Evolutionary conservation across 768 basidiomycete genomes (phyloP).

Genomic region (Podaxis sp.): DNA sequence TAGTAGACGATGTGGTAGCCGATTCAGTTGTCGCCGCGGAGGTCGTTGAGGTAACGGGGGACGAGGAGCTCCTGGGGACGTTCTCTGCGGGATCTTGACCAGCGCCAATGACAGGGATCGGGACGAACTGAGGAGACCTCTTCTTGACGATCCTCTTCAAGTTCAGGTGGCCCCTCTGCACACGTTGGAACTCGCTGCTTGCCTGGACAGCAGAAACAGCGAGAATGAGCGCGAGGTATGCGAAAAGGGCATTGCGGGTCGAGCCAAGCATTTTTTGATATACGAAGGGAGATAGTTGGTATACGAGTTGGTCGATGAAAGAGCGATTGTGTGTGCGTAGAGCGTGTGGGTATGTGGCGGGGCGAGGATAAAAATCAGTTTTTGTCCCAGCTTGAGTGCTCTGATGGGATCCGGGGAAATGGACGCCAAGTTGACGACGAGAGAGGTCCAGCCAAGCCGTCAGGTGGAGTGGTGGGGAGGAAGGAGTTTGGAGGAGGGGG

Average conservation of each 20-base stretch:
- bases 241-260: constrained; percentile 48
- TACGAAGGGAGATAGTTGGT: background rate
- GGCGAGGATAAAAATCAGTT: background rate
- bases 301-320: constrained; percentile 14
- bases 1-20: background rate
- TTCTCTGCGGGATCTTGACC: constrained; percentile 20
- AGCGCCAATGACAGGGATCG: constrained; percentile 29
- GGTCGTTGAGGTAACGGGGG: constrained; percentile 15
- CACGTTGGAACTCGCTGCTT: constrained; percentile 31
- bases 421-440: background rate
- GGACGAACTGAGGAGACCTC: constrained; percentile 19
- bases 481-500: constrained; percentile 14
- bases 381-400: background rate
- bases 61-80: constrained; percentile 13
- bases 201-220: constrained; percentile 43
- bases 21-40: constrained; percentile 5
- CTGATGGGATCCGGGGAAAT: background rate
- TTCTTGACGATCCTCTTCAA: constrained; percentile 69
- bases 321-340: constrained; percentile 37
- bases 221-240: constrained; percentile 52
- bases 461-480: constrained; percentile 8
- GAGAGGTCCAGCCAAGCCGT: constrained; percentile 7
- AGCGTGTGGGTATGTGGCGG: constrained; percentile 38
- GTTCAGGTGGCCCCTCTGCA: constrained; percentile 51
- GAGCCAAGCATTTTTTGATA: constrained; percentile 6